Evolutionary conservation across 225 moss, liverwort and hornwort genomes (phyloP), one percentile per base, ranked within the genome.

Genomic region (Thuidium tamariscinum): DNA sequence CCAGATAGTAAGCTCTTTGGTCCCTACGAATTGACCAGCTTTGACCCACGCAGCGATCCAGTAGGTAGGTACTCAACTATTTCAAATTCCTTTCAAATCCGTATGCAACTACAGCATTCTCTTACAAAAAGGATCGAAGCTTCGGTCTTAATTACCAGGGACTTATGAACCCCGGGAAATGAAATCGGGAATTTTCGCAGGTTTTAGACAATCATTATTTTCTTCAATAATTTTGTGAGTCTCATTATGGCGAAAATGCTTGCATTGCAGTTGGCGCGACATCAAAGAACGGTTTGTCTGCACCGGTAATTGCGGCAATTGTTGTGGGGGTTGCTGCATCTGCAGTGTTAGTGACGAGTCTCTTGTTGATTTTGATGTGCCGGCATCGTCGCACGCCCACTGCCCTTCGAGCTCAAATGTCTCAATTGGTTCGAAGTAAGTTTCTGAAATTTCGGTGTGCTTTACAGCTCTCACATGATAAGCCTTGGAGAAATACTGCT

Each of bases 341-440:
- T 79, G 73, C 55, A 21, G 79, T 56, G 46, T 56, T 84, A 26
- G 84, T 84, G 84, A 84, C 64, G 46, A 79, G 55, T 36, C 44
- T 84, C 73, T 62, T 84, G 44, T 79, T 80, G 36, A 71, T 17
- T 79, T 62, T 80, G 12, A 36, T 84, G 29, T 78, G 88, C 55
- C 88, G 73, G 55, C 64, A 12, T 63, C 88, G 56, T 65, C 84
- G 84, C 44, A 84, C 79, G n/a, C 88, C 88, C 54, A 64, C 84
- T 84, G 64, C 46, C 29, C 84, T 88, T 79, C 84, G 88, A 79
- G 84, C 84, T 84, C 88, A 88, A 80, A 71, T 88, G 84, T 84
- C 88, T 88, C 79, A 63, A 79, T 73, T 88, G 54, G 84, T 88
- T 80, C 80, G 84, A 88, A 84, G 88, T 88, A 80, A 71, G 79